These are phyloP conservation scores for Tuber melanosporum DNA, from an alignment of 495 filamentous ascomycete species.

Conservation along the genomic window DNA sequence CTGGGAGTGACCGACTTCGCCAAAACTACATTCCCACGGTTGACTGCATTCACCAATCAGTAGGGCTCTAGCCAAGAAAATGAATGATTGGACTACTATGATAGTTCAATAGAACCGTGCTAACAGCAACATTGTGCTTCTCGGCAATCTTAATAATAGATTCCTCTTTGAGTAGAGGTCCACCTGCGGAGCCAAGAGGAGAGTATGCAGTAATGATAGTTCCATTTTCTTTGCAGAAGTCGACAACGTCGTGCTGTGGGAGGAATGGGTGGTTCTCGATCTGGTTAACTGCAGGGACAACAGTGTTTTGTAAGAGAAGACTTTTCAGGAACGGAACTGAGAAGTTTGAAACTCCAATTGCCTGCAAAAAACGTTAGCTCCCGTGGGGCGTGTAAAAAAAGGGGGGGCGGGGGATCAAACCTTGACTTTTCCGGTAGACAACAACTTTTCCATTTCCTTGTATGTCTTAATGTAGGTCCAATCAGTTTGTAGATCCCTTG, in stretches of 20 bases:
- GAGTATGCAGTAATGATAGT: conserved; percentile 38
- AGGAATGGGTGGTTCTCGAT: conserved; percentile 39
- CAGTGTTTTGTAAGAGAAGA: conserved; percentile 27
- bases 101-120: conserved; percentile 35
- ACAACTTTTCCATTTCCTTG: conserved; percentile 69
- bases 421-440: conserved; percentile 33
- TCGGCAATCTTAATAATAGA: conserved; percentile 40
- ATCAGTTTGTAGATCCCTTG: conserved; percentile 41
- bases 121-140: conserved; percentile 33
- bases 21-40: conserved; percentile 42
- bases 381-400: not conserved
- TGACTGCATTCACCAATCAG: conserved; percentile 25
- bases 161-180: conserved; percentile 37
- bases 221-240: conserved; percentile 29
- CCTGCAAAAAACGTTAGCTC: conserved; percentile 3
- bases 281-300: conserved; percentile 40
- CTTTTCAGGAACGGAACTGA: conserved; percentile 33
- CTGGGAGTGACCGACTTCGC: conserved; percentile 43
- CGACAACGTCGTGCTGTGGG: conserved; percentile 36
- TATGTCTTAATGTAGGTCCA: conserved; percentile 81
- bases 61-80: not conserved
- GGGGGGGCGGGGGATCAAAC: conserved; percentile 6
- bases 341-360: conserved; percentile 39
- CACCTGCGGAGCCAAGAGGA: conserved; percentile 35
- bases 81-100: conserved; percentile 13